Base-by-base conservation (phyloP, 2,329 filamentous ascomycete species). In the Colletotrichum brevisporum region DNA sequence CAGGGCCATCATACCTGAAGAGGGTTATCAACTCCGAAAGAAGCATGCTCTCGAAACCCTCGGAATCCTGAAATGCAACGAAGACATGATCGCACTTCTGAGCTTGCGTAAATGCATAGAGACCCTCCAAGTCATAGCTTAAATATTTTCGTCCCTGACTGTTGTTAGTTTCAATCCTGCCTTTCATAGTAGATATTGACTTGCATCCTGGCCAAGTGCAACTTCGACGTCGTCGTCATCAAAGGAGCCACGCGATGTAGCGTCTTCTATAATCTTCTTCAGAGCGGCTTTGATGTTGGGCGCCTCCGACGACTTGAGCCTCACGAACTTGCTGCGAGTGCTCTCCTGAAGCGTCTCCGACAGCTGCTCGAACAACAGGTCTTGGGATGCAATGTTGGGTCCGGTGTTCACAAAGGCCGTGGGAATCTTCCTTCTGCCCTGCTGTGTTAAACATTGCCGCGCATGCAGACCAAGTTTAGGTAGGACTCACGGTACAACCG, bases 51-150 rank as follows among this genome's bases (percentile, higher is more conserved):
- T 95, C 93, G 75, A 96, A 95, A 0, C 91, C 93, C 79, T 96
- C 94, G 71, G 92, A 94, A 75, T 96, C 93, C 77, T 94, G 91
- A 68, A 96, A 90, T 0, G 91, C 89, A 56, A 97, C 83, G 59
- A 94, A 86, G 10, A 95, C 86, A 73, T 89, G 89, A 48, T 86
- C 80, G 36, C 85, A 86, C 26, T 80, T 78, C 45, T 86, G 85
- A 9, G 84, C 81, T 67, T 83, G 84, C 15, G 90, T 83, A 78
- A 88, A 90, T 27, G 88, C 85, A 70, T 90, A 82, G 36, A 96
- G 79, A 26, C 92, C 89, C 74, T 93, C 91, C 16, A 96, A 85
- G 75, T 96, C 94, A 76, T 95, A 96, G 74, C 93, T 91, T 2
- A 95, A 85, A 68, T 92, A 88, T 77, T 88, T 90, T 41, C 87